Evolutionary conservation across 2,329 filamentous ascomycete genomes (phyloP).

Genomic region (Penicillium sp.): DNA sequence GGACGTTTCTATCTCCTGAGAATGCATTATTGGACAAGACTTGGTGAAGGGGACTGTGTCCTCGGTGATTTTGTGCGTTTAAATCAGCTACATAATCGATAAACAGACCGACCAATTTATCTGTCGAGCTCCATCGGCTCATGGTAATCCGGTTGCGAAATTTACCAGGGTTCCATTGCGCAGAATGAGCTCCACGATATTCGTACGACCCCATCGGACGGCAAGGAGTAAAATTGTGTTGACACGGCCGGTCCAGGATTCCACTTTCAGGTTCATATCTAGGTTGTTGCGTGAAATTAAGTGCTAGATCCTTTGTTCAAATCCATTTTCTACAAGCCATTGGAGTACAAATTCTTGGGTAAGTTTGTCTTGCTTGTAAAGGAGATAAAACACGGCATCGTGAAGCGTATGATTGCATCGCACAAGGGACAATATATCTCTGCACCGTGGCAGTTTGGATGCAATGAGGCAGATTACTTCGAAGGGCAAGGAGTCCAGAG

Average conservation of each 20-base stretch:
- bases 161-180: not conserved
- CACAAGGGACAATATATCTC: not conserved
- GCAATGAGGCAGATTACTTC: not conserved
- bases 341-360: accelerated
- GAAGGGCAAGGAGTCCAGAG: not conserved
- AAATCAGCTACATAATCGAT: not conserved
- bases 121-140: not conserved
- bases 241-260: accelerated
- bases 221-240: not conserved
- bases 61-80: not conserved
- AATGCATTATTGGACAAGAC: not conserved
- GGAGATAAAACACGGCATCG: not conserved
- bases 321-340: not conserved
- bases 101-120: not conserved
- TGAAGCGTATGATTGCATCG: not conserved
- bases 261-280: not conserved
- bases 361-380: not conserved
- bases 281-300: not conserved
- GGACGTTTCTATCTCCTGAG: not conserved
- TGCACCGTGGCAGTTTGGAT: not conserved
- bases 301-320: not conserved
- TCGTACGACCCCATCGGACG: not conserved
- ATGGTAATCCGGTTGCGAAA: not conserved
- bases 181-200: not conserved
- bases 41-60: not conserved